Conservation (phyloP, 768 basidiomycete species). For the Leccinum broughii region DNA sequence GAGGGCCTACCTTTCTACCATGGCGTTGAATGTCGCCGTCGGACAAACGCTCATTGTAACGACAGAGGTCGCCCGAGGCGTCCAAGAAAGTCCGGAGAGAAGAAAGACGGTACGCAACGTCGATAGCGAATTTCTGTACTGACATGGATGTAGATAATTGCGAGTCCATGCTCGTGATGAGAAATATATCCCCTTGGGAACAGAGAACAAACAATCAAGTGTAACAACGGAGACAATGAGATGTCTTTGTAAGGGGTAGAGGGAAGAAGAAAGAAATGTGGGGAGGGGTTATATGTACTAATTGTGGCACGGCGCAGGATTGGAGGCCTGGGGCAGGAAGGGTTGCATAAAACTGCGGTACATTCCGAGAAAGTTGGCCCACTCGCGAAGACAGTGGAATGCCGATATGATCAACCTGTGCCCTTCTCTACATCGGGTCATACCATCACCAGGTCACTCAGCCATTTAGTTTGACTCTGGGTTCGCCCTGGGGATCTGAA, state of each 20-base stretch:
- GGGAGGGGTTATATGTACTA: constrained; percentile 27
- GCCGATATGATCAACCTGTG: constrained; percentile 18
- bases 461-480: constrained; percentile 7
- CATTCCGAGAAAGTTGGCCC: constrained; percentile 30
- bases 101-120: constrained; percentile 31
- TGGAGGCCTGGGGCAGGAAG: constrained; percentile 15
- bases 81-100: constrained; percentile 32
- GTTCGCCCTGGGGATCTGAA: constrained; percentile 7
- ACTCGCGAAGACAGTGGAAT: constrained; percentile 12
- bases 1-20: constrained; percentile 28
- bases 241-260: not conserved
- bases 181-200: constrained; percentile 21
- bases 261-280: constrained; percentile 4
- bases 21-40: constrained; percentile 25
- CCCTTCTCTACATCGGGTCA: constrained; percentile 8
- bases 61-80: constrained; percentile 29
- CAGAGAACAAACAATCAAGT: constrained; percentile 14
- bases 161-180: constrained; percentile 14
- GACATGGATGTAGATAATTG: constrained; percentile 17
- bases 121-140: constrained; percentile 30
- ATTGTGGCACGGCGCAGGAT: constrained; percentile 28
- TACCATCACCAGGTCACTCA: constrained; percentile 12
- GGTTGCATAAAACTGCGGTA: constrained; percentile 31
- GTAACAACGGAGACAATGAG: constrained; percentile 6
- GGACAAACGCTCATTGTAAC: constrained; percentile 18